Evolutionary conservation across 2,329 filamentous ascomycete species (phyloP).

Genomic region (Trichoderma aggressivum): DNA sequence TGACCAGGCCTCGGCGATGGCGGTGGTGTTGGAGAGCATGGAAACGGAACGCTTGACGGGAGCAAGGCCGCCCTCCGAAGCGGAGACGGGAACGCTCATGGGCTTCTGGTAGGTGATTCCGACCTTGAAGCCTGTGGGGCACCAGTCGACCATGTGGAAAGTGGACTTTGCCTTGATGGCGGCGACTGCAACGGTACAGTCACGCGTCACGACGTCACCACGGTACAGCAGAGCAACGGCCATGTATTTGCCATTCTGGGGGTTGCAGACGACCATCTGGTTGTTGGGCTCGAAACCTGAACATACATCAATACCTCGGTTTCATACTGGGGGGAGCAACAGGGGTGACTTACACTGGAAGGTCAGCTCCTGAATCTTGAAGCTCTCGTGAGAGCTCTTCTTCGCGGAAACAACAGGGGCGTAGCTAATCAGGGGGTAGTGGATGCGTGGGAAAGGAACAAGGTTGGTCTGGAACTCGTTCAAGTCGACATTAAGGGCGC

Average conservation of each 20-base stretch:
- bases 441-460: conserved; percentile 70
- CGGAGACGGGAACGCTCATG: conserved; percentile 52
- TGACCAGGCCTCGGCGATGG: conserved; percentile 71
- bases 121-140: conserved; percentile 72
- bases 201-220: conserved; percentile 66
- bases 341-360: conserved; percentile 60
- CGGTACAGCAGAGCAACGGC: conserved; percentile 70
- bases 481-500: conserved; percentile 69
- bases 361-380: conserved; percentile 76
- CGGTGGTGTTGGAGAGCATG: conserved; percentile 73
- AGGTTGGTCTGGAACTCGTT: conserved; percentile 78
- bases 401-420: conserved; percentile 67
- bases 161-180: conserved; percentile 67
- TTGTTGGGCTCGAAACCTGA: conserved; percentile 73
- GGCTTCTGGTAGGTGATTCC: conserved; percentile 73
- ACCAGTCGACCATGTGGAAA: conserved; percentile 74
- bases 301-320: conserved; percentile 24
- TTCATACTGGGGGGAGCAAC: no score
- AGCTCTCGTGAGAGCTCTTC: conserved; percentile 82
- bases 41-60: conserved; percentile 62
- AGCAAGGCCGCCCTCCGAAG: conserved; percentile 57
- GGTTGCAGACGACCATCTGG: conserved; percentile 75
- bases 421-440: conserved; percentile 72
- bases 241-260: conserved; percentile 74
- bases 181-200: conserved; percentile 64